Evolutionary conservation across 129 eudicot genomes (phyloP).

Genomic region (Pseudognaphalium luteoalbum): DNA sequence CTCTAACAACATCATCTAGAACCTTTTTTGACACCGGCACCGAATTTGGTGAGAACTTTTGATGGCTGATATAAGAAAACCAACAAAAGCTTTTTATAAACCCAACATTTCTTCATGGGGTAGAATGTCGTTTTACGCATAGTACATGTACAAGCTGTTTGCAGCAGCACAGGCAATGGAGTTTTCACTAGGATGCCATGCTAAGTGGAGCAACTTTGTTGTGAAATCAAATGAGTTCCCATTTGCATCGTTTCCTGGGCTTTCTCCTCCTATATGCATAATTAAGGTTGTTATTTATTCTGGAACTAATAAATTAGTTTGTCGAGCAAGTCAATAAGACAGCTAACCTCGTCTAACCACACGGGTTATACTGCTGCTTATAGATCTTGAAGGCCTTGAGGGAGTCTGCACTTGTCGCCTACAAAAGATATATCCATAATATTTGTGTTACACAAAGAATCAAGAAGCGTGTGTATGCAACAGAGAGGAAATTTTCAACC

Average conservation of each 20-base stretch:
- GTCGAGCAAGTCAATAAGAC: not conserved
- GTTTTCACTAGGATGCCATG: conserved; percentile 98
- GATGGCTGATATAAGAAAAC: conserved; percentile 27
- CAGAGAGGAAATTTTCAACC: not conserved
- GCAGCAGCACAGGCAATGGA: conserved; percentile 99
- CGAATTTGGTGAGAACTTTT: conserved; percentile 16
- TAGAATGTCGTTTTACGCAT: conserved; percentile 54
- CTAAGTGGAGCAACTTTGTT: conserved; percentile 91
- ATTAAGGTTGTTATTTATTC: not conserved
- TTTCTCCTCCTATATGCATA: conserved; percentile 58
- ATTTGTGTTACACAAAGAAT: not conserved
- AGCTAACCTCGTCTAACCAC: conserved; percentile 84
- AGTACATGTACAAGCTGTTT: conserved; percentile 98
- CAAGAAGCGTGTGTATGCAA: not conserved
- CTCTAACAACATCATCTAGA: conserved; percentile 20
- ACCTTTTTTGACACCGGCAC: conserved; percentile 9
- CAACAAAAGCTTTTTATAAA: conserved; percentile 19
- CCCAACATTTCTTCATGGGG: not conserved
- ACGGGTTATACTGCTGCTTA: conserved; percentile 78
- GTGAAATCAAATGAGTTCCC: conserved; percentile 95
- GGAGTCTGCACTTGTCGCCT: conserved; percentile 92
- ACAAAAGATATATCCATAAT: conserved; percentile 15
- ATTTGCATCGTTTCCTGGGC: conserved; percentile 71
- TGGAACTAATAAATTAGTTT: not conserved
- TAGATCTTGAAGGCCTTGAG: conserved; percentile 80